Evolutionary conservation across 495 filamentous ascomycete species (phyloP).

Genomic region (Penicillium taxi): DNA sequence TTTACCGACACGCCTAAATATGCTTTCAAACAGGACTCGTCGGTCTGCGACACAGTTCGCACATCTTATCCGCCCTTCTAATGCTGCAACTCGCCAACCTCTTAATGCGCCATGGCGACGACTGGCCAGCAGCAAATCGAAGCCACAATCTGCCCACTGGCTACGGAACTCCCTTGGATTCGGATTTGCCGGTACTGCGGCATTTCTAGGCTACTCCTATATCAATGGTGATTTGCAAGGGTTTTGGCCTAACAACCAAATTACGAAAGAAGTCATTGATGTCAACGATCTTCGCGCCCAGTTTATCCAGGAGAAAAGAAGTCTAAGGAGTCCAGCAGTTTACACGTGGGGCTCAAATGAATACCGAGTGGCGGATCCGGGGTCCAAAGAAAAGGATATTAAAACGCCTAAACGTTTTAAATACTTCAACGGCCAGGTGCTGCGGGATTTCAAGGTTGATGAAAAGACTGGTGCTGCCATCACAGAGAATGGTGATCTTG

Average conservation of each 20-base stretch:
- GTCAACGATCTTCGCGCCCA: constrained; percentile 59
- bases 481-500: constrained; percentile 75
- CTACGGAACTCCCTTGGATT: constrained; percentile 29
- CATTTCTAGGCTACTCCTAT: constrained; percentile 31
- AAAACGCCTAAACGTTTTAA: constrained; percentile 71
- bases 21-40: constrained; percentile 26
- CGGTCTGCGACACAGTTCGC: constrained; percentile 16
- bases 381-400: constrained; percentile 64
- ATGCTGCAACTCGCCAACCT: constrained; percentile 12
- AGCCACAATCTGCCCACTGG: constrained; percentile 22
- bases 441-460: constrained; percentile 83
- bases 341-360: constrained; percentile 90
- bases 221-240: constrained; percentile 16
- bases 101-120: constrained; percentile 22
- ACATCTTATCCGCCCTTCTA: constrained; percentile 14
- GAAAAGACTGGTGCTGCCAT: constrained; percentile 81
- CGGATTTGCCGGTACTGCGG: constrained; percentile 29
- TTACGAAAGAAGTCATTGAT: constrained; percentile 17
- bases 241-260: constrained; percentile 13
- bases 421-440: constrained; percentile 76
- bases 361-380: constrained; percentile 78
- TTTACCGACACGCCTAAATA: constrained; percentile 1
- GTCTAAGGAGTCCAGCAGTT: constrained; percentile 81
- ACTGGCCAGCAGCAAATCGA: constrained; percentile 26
- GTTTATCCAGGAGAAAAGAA: constrained; percentile 78